Base-by-base conservation (phyloP, 2,329 filamentous ascomycete species). In the Aurifilum marmelostoma region DNA sequence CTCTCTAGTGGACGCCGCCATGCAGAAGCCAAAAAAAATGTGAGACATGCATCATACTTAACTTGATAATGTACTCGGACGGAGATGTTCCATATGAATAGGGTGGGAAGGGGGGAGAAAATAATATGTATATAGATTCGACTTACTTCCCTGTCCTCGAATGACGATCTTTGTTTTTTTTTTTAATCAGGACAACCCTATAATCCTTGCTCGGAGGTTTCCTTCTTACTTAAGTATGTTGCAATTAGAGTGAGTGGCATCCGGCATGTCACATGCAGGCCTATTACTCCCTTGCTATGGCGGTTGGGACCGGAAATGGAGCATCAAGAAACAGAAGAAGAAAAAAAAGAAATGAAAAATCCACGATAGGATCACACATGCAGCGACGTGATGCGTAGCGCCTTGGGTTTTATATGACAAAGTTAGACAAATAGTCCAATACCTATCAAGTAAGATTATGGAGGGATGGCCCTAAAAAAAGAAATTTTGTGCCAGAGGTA, bases 391-490 rank as follows among this genome's bases (percentile, higher is more conserved):
- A 24, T 58, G 32, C 32, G 52, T 65, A n/a, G 50, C 43, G 63
- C 24, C 24, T 27, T 56, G 43, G 27, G 47, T 39, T 64, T 56
- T 65, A 65, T 65, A 65, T 65, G 34, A 58, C n/a, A 12, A 37
- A 16, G 18, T 59, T 18, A 7, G 43, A 11, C 11, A 54, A 18
- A 1, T 3, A 12, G 34, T 21, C 43, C 14, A 52, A 27, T 21
- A 52, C 32, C 6, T 54, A 50, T 37, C 12, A 12, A 61, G 59
- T 62, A 43, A 62, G 59, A 62, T 41, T 50, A 32, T 63, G 50
- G 63, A 18, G 50, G 66, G 62, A 62, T 68, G 59, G 63, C 66
- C 66, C 66, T 68, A 68, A 68, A 68, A 68, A 70, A 68, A 70
- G 61, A 70, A 50, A 65, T 64, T 65, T 34, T 65, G 41, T 63